Percentiles rank a stretch among this genome's conserved stretches.
phyloP scores from a whole-genome alignment of 805 yeast species.

The Tetrapisispora nanseiensis region DNA sequence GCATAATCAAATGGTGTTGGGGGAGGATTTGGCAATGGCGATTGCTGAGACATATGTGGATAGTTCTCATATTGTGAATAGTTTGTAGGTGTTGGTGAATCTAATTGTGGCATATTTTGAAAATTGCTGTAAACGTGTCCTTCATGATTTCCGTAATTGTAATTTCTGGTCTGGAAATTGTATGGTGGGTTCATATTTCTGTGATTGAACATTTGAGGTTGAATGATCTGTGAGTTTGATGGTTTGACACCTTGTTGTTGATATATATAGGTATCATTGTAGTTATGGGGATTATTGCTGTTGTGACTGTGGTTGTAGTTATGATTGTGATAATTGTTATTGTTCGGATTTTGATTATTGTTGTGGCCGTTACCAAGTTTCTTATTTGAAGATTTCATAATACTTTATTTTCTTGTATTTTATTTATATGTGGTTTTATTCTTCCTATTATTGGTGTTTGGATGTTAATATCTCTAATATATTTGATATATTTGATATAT shows the following conservation, averaged over 20 bases:
- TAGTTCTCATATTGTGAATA: background rate
- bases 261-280: background rate
- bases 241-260: background rate
- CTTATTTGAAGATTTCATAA: background rate
- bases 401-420: background rate
- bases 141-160: background rate
- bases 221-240: background rate
- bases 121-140: background rate
- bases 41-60: background rate
- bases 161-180: background rate
- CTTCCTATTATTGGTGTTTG: too few species aligned
- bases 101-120: background rate
- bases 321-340: background rate
- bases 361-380: background rate
- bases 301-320: background rate
- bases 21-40: constrained; percentile 15
- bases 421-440: too few species aligned
- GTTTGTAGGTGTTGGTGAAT: background rate
- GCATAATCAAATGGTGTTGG: constrained; percentile 53
- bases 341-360: background rate
- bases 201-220: constrained; percentile 1
- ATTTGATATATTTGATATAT: too few species aligned
- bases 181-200: background rate
- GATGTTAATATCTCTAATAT: too few species aligned
- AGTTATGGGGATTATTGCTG: background rate